Evolutionary conservation across 2,329 filamentous ascomycete species (phyloP).

Genomic region (Rutstroemia sp.): DNA sequence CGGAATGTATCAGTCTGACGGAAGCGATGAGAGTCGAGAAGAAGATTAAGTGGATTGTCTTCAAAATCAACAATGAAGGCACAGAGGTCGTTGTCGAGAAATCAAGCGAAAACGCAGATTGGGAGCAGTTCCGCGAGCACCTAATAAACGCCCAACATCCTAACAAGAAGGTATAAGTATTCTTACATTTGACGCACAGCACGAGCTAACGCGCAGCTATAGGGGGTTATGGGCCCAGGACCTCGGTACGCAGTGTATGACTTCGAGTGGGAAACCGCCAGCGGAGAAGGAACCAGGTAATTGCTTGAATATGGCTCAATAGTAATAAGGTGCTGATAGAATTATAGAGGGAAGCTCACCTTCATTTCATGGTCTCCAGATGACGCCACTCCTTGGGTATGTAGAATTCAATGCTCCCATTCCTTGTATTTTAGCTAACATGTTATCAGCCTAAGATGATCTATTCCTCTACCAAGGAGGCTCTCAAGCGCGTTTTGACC

Average conservation of each 20-base stretch:
- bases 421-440: not conserved
- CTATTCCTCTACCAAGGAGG: conserved; percentile 83
- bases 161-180: conserved; percentile 52
- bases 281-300: conserved; percentile 66
- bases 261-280: conserved; percentile 67
- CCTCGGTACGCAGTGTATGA: conserved; percentile 82
- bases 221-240: conserved; percentile 56
- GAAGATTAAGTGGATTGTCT: conserved; percentile 80
- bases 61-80: conserved; percentile 78
- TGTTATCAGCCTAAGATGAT: conserved; percentile 69
- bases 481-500: conserved; percentile 71
- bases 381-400: conserved; percentile 63
- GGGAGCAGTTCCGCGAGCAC: conserved; percentile 67
- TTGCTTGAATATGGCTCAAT: conserved; percentile 9
- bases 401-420: not conserved
- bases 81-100: conserved; percentile 78
- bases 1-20: conserved; percentile 64
- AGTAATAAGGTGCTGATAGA: conserved; percentile 14
- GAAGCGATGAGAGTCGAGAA: conserved; percentile 80
- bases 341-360: conserved; percentile 63
- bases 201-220: conserved; percentile 5
- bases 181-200: not conserved
- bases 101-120: conserved; percentile 58
- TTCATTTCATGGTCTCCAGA: conserved; percentile 78
- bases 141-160: conserved; percentile 67